Base-by-base conservation (phyloP, 2,329 filamentous ascomycete genomes). In the Aureobasidium sp. region DNA sequence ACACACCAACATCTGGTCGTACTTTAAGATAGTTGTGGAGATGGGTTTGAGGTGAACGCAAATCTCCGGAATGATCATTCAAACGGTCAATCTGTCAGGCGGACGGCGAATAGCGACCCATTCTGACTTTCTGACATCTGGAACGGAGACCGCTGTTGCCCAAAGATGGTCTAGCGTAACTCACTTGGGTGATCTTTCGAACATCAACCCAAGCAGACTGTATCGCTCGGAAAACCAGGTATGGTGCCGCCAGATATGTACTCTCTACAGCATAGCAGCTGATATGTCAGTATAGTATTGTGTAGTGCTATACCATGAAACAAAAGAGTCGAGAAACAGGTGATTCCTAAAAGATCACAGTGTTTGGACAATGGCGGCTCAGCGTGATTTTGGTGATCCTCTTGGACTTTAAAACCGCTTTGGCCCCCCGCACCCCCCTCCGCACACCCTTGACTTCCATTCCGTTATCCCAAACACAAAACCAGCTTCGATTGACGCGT, bases 381-480 rank as follows among this genome's bases (percentile, higher is more conserved):
- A 8, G 25, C 40, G 40, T 34, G 41, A 34, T 34, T 32, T 16
- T 24, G 29, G 19, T 29, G 25, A 44, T 45, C 39, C 21, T 27
- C 27, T n/a, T 7, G 12, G 25, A 22, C 21, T 49, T 38, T 49
- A 49, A 38, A 49, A 39, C 17, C 45, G 35, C 34, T 40, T 22
- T 21, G 47, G 19, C 25, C 47, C 32, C 37, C 47, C 14, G 35
- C 14, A 24, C 24, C 47, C 19, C 47, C 45, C 45, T 19, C 27
- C 27, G 16, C 27, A 17, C 47, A 22, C 47, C 39, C 58, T 60
- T 19, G 54, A 56, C 42, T 57, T 61, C 22, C 42, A 48, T 54
- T 24, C 32, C 41, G 34, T 21, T 37, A 51, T 53, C 32, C 32
- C 37, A 51, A 32, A 39, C 45, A 47, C 25, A 54, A 51, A 27